phyloP scores from a whole-genome alignment of 768 basidiomycete species.

The Cystobasidium onofrii region DNA sequence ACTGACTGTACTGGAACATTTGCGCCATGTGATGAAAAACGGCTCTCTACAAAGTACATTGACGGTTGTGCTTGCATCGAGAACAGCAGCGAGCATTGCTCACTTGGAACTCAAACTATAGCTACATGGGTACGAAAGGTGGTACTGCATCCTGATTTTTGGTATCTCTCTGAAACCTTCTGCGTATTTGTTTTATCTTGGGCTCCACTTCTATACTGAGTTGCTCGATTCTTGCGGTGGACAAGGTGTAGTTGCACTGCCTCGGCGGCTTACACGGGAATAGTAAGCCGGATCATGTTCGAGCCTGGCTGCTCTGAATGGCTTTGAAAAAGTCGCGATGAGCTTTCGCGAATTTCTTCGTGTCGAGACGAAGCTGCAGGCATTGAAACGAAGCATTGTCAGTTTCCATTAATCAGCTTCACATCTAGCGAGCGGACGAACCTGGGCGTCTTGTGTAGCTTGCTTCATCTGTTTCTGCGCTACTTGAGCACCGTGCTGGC shows the following conservation, averaged over 20 bases:
- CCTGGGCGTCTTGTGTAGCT: background rate
- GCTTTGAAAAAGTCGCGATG: constrained; percentile 21
- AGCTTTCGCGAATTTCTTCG: constrained; percentile 1
- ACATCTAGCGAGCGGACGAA: constrained; percentile 8
- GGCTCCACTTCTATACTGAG: no score
- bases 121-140: background rate
- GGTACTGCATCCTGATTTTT: background rate
- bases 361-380: background rate
- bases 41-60: no score
- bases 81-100: no score
- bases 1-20: no score
- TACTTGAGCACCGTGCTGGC: background rate
- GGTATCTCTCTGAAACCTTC: no score
- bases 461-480: background rate
- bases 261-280: no score
- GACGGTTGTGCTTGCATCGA: no score
- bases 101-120: background rate
- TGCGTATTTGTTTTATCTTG: no score
- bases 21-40: no score
- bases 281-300: background rate
- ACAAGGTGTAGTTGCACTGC: no score
- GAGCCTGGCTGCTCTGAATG: background rate
- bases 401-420: no score
- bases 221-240: no score
- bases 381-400: background rate